phyloP scores from a whole-genome alignment of 2,329 filamentous ascomycete species.

The Clonostachys chloroleuca region DNA sequence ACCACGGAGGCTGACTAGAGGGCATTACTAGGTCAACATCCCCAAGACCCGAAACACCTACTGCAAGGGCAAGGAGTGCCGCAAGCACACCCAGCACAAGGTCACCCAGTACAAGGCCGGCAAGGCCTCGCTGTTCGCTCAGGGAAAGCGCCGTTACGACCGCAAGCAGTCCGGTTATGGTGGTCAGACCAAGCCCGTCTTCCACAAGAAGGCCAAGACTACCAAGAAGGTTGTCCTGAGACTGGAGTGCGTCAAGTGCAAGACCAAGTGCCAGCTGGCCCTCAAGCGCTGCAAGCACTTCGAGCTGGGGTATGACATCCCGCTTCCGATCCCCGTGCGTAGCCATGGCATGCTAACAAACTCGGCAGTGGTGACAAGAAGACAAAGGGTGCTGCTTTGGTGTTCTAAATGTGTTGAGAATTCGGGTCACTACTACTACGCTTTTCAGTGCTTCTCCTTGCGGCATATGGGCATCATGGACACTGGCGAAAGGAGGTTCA shows the following conservation, averaged over 20 bases:
- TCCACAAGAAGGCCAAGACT: constrained; percentile 99
- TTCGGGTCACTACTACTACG: constrained; percentile 36
- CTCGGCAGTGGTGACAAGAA: constrained; percentile 95
- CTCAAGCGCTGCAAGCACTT: constrained; percentile 99
- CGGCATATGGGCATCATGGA: constrained; percentile 41
- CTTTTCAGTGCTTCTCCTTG: constrained; percentile 35
- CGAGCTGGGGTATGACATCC: constrained; percentile 76
- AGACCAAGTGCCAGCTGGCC: constrained; percentile 95
- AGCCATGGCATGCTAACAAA: constrained; percentile 9
- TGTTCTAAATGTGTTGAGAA: constrained; percentile 78
- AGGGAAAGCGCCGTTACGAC: constrained; percentile 99
- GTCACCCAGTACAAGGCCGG: constrained; percentile 97
- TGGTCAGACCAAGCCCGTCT: constrained; percentile 99
- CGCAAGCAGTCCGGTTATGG: constrained; percentile 99
- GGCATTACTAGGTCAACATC: constrained; percentile 76
- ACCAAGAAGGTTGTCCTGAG: constrained; percentile 99
- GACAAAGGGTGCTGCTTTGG: constrained; percentile 99
- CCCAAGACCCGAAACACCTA: constrained; percentile 97
- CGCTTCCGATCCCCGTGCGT: constrained; percentile 6
- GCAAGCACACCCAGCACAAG: constrained; percentile 87
- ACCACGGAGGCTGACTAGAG: constrained; percentile 4
- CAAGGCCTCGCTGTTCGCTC: constrained; percentile 92
- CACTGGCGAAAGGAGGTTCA: constrained; percentile 42
- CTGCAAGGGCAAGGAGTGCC: constrained; percentile 95
- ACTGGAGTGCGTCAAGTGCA: constrained; percentile 96